phyloP scores from a whole-genome alignment of 208 protist genomes.

The Eutreptiella sp. region DNA sequence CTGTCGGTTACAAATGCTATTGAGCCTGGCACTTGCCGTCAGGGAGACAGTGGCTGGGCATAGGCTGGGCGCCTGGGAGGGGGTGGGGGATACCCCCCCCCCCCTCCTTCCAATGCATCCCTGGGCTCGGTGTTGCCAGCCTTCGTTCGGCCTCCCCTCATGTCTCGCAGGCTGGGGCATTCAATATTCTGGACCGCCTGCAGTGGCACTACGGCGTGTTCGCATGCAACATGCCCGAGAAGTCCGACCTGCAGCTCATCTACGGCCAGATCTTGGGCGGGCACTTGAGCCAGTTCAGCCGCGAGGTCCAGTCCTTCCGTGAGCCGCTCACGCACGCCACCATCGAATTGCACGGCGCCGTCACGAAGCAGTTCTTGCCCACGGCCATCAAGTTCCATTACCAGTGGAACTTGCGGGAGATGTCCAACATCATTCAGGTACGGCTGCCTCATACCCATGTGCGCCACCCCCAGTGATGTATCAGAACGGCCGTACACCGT shows the following conservation, averaged over 20 bases:
- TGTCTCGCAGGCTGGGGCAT: slow-evolving; percentile 72
- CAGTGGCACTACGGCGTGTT: slow-evolving; percentile 71
- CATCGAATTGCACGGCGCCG: slow-evolving; percentile 32
- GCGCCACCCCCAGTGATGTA: too few species aligned
- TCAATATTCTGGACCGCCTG: slow-evolving; percentile 55
- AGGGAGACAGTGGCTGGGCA: too few species aligned
- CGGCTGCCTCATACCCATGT: too few species aligned
- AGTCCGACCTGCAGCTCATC: slow-evolving; percentile 43
- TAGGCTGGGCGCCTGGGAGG: too few species aligned
- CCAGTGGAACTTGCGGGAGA: slow-evolving; percentile 74
- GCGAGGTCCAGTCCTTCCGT: not conserved
- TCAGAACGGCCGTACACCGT: too few species aligned
- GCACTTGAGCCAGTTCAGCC: slow-evolving; percentile 38
- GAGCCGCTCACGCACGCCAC: slow-evolving; percentile 19
- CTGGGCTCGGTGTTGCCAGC: too few species aligned
- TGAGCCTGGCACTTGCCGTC: too few species aligned
- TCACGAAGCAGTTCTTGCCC: slow-evolving; percentile 56
- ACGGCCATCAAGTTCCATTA: slow-evolving; percentile 84
- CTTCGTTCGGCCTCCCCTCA: too few species aligned
- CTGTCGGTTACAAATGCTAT: too few species aligned
- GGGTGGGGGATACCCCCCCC: too few species aligned
- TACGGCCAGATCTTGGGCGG: slow-evolving; percentile 52
- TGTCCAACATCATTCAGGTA: slow-evolving; percentile 56
- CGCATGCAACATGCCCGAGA: slow-evolving; percentile 43
- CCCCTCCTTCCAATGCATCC: too few species aligned